Base-by-base conservation (phyloP, 495 filamentous ascomycete species). In the Astrothelium subdiscretum region DNA sequence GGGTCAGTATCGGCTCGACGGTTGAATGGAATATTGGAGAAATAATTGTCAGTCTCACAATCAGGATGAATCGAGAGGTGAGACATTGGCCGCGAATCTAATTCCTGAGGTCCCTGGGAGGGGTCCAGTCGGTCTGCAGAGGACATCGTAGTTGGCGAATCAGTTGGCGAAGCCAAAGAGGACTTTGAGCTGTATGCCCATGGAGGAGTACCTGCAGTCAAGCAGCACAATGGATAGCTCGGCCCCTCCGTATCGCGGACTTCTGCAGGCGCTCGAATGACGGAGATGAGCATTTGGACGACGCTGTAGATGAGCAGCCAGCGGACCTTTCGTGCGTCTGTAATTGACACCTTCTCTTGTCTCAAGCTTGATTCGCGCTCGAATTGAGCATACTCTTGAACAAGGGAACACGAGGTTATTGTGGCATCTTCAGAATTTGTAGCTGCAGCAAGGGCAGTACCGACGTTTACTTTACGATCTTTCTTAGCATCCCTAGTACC, bases 221-320 rank as follows among this genome's bases (percentile, higher is more conserved):
- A 74, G 66, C 40, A 69, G 61, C 73, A 76, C 13, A 76, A 64
- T 13, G 72, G 72, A 58, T 76, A 76, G 4, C 48, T 57, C 12
- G 71, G 48, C 0, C 32, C 59, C 32, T 72, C 70, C 11, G 70
- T 64, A 32, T 74, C 70, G 18, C 70, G 64, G 22, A 75, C 72
- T 62, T 74, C 73, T 42, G 66, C 65, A 15, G 74, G 74, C 0
- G 72, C 74, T 24, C 69, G 68, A 2, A 65, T 68, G 11, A 73
- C 66, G 18, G 72, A 74, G 24, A 69, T 66, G 22, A 76, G 69
- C 63, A 74, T 72, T 70, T 91, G 88, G 22, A 91, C 73, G 15
- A 87, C 76, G 32, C 83, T 81, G 69, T 91, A 91, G 40, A 91
- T 79, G 13, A 91, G 72, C 2, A 89, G 74, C 88, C 88, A 91